A percentile compares a stretch with the other conserved stretches of the same genome.
Evolutionary conservation across 1,139 yeast genomes (phyloP).

Genomic region (Petasospora fabianii): DNA sequence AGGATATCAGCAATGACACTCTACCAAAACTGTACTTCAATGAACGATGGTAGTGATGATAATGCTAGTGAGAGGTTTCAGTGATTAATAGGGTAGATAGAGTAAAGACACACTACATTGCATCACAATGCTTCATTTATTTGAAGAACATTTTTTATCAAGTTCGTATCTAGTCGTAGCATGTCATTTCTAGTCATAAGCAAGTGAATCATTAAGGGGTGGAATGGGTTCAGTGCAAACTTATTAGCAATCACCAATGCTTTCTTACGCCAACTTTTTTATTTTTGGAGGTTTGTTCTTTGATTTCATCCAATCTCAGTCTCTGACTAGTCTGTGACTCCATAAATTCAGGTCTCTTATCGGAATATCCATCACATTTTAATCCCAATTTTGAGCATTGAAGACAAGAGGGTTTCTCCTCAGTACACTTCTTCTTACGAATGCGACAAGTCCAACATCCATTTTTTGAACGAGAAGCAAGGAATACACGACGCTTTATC

Average conservation of each 20-base stretch:
- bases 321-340: constrained; percentile 36
- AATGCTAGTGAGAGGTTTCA: too few relatives aligned
- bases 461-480: constrained; percentile 44
- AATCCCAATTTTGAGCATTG: constrained; percentile 52
- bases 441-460: constrained; percentile 73
- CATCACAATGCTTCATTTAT: too few relatives aligned
- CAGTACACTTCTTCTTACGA: constrained; percentile 63
- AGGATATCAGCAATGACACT: too few relatives aligned
- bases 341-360: constrained; percentile 54
- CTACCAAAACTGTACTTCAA: too few relatives aligned
- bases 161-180: too few relatives aligned
- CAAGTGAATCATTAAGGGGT: background rate
- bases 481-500: background rate
- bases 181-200: too few relatives aligned
- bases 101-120: too few relatives aligned
- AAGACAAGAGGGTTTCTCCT: constrained; percentile 52
- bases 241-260: too few relatives aligned
- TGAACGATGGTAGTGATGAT: too few relatives aligned
- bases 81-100: too few relatives aligned
- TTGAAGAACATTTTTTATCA: too few relatives aligned
- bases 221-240: background rate
- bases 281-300: constrained; percentile 35
- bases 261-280: constrained; percentile 23
- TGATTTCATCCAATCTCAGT: constrained; percentile 48
- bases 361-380: constrained; percentile 48